A percentile compares a stretch with the other conserved stretches of the same genome.
Conservation (phyloP, 2,329 filamentous ascomycete genomes). For the Scorias spongiosa region DNA sequence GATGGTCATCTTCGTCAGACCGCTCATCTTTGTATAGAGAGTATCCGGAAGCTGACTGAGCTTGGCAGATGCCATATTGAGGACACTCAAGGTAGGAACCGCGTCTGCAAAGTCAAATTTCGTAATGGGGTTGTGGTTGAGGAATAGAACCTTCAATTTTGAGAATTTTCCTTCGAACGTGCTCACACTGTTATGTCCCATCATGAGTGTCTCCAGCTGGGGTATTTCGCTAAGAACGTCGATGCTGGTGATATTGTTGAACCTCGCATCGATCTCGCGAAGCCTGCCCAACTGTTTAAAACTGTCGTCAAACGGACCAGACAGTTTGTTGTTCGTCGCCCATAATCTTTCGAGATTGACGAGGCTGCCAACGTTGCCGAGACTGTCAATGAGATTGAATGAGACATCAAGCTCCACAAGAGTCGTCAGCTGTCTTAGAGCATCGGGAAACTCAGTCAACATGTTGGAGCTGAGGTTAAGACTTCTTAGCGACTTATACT, state of each 20-base stretch:
- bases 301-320: conserved; percentile 52
- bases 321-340: conserved; percentile 86
- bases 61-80: conserved; percentile 86
- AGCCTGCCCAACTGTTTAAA: conserved; percentile 63
- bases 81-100: conserved; percentile 65
- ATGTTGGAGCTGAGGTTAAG: conserved; percentile 92
- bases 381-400: conserved; percentile 73
- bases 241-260: conserved; percentile 79
- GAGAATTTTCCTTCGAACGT: conserved; percentile 82
- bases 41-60: conserved; percentile 75
- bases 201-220: conserved; percentile 71
- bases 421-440: conserved; percentile 66
- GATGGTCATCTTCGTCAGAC: conserved; percentile 72
- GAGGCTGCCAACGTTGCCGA: conserved; percentile 70
- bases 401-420: conserved; percentile 90
- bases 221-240: conserved; percentile 74
- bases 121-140: conserved; percentile 92
- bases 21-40: conserved; percentile 74
- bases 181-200: conserved; percentile 85
- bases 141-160: conserved; percentile 64
- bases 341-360: conserved; percentile 73
- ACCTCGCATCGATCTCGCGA: conserved; percentile 85
- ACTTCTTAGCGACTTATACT: conserved; percentile 63
- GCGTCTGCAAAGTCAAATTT: conserved; percentile 70
- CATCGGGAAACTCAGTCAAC: conserved; percentile 68